These are phyloP conservation scores for Ilyonectria robusta DNA, from an alignment of 2,329 filamentous ascomycete genomes.

Conservation along the genomic window DNA sequence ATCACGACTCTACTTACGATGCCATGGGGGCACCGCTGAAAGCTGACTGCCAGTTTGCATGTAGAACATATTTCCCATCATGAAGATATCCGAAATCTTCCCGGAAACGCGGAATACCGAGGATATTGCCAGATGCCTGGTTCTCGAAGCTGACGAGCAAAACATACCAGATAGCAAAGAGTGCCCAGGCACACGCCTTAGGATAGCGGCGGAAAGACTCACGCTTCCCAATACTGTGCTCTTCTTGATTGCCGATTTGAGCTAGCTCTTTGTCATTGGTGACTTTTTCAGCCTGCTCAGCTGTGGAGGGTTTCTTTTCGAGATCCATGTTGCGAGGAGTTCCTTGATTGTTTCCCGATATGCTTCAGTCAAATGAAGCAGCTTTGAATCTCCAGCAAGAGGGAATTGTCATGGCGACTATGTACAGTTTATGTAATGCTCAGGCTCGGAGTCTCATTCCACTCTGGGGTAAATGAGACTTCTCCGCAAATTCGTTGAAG, in stretches of 20 bases:
- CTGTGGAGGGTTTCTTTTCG: no score
- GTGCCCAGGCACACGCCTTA: not conserved
- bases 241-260: conserved; percentile 3
- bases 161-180: conserved; percentile 10
- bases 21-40: conserved; percentile 13
- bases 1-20: not conserved
- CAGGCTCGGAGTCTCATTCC: no score
- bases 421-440: no score
- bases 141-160: conserved; percentile 10
- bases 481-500: no score
- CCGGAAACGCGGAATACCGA: conserved; percentile 3
- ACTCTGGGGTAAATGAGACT: no score
- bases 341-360: no score
- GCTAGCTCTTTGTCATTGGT: not conserved
- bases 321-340: no score
- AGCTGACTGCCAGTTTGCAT: conserved; percentile 13
- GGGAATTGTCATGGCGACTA: no score
- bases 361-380: no score
- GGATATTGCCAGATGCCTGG: conserved; percentile 11
- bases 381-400: no score
- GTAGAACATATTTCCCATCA: not conserved
- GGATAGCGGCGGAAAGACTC: not conserved
- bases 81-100: conserved; percentile 8
- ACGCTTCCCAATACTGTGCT: conserved; percentile 1
- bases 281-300: no score